Evolutionary conservation across 345 rosid species (phyloP).

Genomic region (Eucalyptus dawsonii): DNA sequence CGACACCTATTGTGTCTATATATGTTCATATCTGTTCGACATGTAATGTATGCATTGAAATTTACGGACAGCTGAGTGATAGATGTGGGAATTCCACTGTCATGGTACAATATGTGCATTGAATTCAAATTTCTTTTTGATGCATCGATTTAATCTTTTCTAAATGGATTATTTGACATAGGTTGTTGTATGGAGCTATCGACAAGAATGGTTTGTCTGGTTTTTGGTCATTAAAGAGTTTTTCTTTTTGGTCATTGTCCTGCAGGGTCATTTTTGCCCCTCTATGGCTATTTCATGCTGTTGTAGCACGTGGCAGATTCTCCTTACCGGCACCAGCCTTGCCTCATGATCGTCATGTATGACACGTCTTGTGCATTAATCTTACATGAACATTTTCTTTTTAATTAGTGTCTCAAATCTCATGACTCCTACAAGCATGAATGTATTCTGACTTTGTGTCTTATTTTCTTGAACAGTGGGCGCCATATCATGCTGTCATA

Average conservation of each 20-base stretch:
- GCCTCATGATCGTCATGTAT: constrained; percentile 80
- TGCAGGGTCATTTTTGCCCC: constrained; percentile 71
- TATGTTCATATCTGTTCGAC: neutral
- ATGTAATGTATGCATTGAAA: neutral
- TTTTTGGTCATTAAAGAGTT: neutral
- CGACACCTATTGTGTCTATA: neutral
- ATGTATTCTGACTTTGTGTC: neutral
- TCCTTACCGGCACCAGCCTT: constrained; percentile 84
- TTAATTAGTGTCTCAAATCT: neutral
- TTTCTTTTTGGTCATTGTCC: neutral
- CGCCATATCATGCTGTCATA: constrained; percentile 67
- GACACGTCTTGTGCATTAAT: neutral
- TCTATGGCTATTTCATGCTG: constrained; percentile 76
- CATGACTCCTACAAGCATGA: neutral
- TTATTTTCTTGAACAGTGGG: constrained; percentile 57
- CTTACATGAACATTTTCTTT: neutral
- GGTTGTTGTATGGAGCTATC: neutral
- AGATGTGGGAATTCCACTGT: neutral
- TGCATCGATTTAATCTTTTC: neutral
- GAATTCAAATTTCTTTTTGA: neutral
- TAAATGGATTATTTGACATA: neutral
- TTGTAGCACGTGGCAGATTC: constrained; percentile 78
- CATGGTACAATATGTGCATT: neutral
- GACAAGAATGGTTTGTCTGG: neutral
- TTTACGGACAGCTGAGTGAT: neutral